Evolutionary conservation across 2,329 filamentous ascomycete species (phyloP).

Genomic region (Triangularia setosa): DNA sequence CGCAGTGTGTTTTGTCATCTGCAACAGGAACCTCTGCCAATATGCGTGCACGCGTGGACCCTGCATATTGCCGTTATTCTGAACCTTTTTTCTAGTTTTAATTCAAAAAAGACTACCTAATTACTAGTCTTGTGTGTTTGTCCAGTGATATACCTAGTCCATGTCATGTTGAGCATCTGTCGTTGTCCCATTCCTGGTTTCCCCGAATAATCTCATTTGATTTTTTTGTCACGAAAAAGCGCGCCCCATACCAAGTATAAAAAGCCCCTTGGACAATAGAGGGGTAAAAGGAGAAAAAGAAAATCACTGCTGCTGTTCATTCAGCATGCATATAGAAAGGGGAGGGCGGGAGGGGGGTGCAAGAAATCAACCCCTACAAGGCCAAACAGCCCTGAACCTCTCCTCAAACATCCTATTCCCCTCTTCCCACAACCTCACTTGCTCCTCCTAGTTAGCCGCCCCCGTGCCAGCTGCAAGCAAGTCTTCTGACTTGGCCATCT

Average conservation of each 20-base stretch:
- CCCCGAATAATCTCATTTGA: not conserved
- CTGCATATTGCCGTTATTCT: not conserved
- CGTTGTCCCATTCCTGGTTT: not conserved
- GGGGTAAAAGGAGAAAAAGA: not conserved
- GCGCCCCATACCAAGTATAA: not conserved
- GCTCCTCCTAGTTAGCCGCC: not conserved
- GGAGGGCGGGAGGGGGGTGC: no score
- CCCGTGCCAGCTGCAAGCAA: not conserved
- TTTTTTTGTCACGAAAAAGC: not conserved
- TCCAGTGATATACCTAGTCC: not conserved
- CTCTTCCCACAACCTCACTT: not conserved
- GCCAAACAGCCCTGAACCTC: not conserved
- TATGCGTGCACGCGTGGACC: no score
- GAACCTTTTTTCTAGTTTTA: not conserved
- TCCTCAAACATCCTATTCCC: not conserved
- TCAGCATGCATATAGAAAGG: no score
- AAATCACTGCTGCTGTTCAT: not conserved
- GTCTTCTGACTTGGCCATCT: conserved; percentile 47
- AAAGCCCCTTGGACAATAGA: no score
- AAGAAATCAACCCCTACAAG: not conserved
- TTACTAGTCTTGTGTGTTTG: not conserved
- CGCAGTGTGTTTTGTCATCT: no score
- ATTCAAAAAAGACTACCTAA: not conserved
- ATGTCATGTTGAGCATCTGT: not conserved
- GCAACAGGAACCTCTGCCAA: no score